Evolutionary conservation across 2,329 filamentous ascomycete genomes (phyloP).

Genomic region (Pyrenophora graminea): DNA sequence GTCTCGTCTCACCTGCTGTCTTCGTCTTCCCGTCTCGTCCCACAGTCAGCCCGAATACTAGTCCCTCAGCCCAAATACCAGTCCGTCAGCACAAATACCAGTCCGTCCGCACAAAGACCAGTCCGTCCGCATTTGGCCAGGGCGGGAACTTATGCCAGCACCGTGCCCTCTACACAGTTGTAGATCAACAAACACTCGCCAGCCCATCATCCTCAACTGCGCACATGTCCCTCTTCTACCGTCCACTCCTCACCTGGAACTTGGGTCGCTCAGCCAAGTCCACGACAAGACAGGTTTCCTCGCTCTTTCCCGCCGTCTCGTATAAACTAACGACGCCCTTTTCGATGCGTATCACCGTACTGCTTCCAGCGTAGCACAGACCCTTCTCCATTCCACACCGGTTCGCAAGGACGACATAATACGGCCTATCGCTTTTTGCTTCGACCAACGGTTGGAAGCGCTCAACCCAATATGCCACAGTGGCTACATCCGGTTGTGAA

Average conservation of each 20-base stretch:
- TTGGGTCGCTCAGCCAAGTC: constrained; percentile 58
- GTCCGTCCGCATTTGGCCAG: too few species aligned
- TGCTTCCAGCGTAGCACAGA: constrained; percentile 73
- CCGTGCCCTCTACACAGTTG: too few species aligned
- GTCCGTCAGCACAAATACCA: too few species aligned
- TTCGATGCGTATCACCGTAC: constrained; percentile 69
- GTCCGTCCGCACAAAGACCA: too few species aligned
- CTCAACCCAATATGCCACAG: constrained; percentile 74
- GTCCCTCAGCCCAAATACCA: too few species aligned
- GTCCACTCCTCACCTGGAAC: constrained; percentile 40
- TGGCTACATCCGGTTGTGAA: constrained; percentile 69
- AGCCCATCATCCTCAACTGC: not conserved
- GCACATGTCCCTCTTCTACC: constrained; percentile 9
- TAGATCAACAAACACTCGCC: not conserved
- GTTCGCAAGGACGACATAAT: constrained; percentile 73
- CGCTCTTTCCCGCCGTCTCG: constrained; percentile 70
- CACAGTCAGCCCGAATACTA: too few species aligned
- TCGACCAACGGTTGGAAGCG: constrained; percentile 66
- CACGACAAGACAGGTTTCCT: constrained; percentile 69
- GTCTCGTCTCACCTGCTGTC: too few species aligned
- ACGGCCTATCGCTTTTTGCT: constrained; percentile 50
- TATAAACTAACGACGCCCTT: constrained; percentile 69
- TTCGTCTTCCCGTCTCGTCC: too few species aligned
- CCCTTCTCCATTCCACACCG: constrained; percentile 69
- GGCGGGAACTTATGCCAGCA: too few species aligned